These are phyloP conservation scores for Glebionis coronaria DNA, from an alignment of 129 eudicot species.

Conservation along the genomic window DNA sequence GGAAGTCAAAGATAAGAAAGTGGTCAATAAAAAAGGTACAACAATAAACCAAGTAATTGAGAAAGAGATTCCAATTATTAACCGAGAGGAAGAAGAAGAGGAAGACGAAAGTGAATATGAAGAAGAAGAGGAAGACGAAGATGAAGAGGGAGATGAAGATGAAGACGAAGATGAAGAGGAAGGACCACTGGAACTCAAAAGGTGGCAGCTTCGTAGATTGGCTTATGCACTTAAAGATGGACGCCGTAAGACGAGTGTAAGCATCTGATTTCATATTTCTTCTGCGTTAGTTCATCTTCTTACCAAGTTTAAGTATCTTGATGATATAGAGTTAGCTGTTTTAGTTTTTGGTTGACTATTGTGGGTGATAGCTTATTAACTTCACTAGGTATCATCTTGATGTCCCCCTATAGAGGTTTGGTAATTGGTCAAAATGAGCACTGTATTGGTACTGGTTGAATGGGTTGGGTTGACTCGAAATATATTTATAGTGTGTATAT, in stretches of 20 bases:
- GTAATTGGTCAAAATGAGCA: background rate
- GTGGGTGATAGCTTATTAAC: background rate
- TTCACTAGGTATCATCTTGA: background rate
- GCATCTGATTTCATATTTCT: conserved; percentile 19
- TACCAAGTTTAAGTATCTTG: conserved; percentile 12
- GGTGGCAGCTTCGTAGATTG: conserved; percentile 81
- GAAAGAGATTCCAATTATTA: conserved; percentile 25
- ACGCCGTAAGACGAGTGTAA: conserved; percentile 85
- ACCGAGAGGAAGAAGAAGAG: conserved; percentile 21
- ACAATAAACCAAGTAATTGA: conserved; percentile 27
- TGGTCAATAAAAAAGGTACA: conserved; percentile 20
- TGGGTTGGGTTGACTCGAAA: background rate
- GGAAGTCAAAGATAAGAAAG: conserved; percentile 25
- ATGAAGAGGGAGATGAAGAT: conserved; percentile 36
- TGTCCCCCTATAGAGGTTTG: background rate
- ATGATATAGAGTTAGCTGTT: background rate
- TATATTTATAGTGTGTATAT: background rate
- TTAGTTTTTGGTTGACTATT: conserved; percentile 1
- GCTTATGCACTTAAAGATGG: conserved; percentile 89
- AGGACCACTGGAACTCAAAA: conserved; percentile 56
- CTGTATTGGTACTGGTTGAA: background rate
- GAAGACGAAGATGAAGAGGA: conserved; percentile 32
- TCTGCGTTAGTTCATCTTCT: background rate
- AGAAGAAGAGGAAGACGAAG: conserved; percentile 37
- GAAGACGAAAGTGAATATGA: conserved; percentile 19